phyloP scores from a whole-genome alignment of 1,284 basidiomycete species.

The Chondrostereum purpureum region DNA sequence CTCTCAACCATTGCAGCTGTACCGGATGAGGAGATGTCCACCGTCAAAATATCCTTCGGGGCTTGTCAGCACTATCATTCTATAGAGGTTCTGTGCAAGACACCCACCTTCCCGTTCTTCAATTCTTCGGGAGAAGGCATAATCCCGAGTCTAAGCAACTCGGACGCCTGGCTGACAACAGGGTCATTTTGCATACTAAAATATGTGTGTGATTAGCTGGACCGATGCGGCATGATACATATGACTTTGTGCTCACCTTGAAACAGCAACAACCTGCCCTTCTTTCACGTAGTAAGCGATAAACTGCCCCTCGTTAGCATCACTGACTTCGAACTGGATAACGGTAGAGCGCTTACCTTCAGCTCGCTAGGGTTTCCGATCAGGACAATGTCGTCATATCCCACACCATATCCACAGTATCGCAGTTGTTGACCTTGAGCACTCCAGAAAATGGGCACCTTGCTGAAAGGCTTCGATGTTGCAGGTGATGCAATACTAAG shows the following conservation, averaged over 20 bases:
- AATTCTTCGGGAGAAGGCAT: constrained; percentile 82
- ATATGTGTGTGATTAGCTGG: constrained; percentile 4
- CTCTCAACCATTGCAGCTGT: too few species aligned
- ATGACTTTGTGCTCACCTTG: constrained; percentile 43
- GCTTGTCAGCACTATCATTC: too few species aligned
- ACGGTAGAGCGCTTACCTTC: constrained; percentile 45
- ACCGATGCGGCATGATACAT: not conserved
- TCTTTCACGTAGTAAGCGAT: constrained; percentile 81
- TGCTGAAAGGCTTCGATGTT: constrained; percentile 59
- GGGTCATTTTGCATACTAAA: constrained; percentile 85
- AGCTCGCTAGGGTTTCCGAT: constrained; percentile 74
- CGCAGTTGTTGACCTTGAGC: constrained; percentile 76
- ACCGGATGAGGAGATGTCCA: constrained; percentile 31
- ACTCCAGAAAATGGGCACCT: constrained; percentile 89
- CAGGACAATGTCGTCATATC: constrained; percentile 70
- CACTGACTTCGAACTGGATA: constrained; percentile 1
- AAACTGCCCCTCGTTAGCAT: constrained; percentile 41
- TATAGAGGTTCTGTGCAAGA: constrained; percentile 1
- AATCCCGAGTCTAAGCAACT: constrained; percentile 71
- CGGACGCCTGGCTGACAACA: constrained; percentile 74
- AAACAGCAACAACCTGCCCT: constrained; percentile 76
- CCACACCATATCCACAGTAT: constrained; percentile 70
- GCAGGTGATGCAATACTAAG: constrained; percentile 72
- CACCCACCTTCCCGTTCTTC: constrained; percentile 51
- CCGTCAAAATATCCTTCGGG: constrained; percentile 34